phyloP scores from a whole-genome alignment of 768 basidiomycete genomes.

The Solioccasus polychromus region DNA sequence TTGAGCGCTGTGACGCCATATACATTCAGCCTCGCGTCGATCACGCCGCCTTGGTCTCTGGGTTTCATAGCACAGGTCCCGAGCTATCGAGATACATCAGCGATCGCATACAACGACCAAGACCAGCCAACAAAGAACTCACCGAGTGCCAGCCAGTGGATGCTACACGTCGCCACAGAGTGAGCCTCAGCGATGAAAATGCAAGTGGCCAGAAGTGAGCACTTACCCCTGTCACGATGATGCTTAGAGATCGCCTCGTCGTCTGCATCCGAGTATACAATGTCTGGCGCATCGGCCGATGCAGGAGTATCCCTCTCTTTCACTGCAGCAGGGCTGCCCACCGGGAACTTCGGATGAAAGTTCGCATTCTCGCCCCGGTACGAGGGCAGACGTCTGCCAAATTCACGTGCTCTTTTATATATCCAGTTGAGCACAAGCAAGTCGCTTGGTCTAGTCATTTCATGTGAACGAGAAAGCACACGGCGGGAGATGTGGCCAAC shows the following conservation, averaged over 20 bases:
- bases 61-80: constrained; percentile 65
- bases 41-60: neutral
- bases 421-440: constrained; percentile 47
- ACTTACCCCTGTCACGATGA: constrained; percentile 13
- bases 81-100: no score
- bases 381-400: constrained; percentile 48
- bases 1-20: neutral
- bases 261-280: constrained; percentile 33
- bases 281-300: constrained; percentile 24
- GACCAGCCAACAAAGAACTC: neutral
- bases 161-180: constrained; percentile 1
- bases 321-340: constrained; percentile 25
- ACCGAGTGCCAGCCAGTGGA: constrained; percentile 10
- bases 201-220: no score
- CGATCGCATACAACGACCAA: neutral
- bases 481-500: neutral
- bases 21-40: neutral
- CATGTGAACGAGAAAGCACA: neutral
- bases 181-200: neutral
- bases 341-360: constrained; percentile 25
- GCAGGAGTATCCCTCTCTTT: constrained; percentile 18
- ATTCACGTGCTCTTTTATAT: constrained; percentile 54
- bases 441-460: constrained; percentile 29
- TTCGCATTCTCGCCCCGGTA: constrained; percentile 12
- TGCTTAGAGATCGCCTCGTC: constrained; percentile 31